phyloP scores from a whole-genome alignment of 1,139 yeast species.

The Kurtzmaniella quercitrusa region DNA sequence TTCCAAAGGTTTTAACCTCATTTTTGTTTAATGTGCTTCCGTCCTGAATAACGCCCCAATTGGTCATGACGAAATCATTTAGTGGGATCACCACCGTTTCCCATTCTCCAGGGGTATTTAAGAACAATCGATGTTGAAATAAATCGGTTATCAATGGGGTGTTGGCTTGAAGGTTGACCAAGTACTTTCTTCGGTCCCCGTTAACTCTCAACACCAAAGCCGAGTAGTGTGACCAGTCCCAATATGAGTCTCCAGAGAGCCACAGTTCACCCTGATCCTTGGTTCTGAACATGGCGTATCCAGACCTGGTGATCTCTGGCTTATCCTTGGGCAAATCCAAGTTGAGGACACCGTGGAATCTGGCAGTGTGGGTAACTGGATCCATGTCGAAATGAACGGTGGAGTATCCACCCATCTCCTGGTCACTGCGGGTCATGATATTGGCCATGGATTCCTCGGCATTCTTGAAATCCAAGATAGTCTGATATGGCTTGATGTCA shows the following conservation, averaged over 20 bases:
- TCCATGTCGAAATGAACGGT: constrained; percentile 52
- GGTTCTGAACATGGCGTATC: constrained; percentile 87
- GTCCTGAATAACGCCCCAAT: constrained; percentile 77
- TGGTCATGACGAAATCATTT: constrained; percentile 75
- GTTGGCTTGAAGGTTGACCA: constrained; percentile 78
- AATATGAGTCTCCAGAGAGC: constrained; percentile 42
- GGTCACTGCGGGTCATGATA: constrained; percentile 62
- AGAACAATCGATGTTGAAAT: constrained; percentile 76
- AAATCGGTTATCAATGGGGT: constrained; percentile 75
- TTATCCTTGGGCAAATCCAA: constrained; percentile 69
- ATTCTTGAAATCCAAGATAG: constrained; percentile 55
- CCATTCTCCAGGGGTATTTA: constrained; percentile 76
- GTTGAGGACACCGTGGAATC: constrained; percentile 68
- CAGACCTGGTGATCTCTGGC: constrained; percentile 67
- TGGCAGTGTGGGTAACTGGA: constrained; percentile 40
- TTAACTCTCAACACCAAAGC: constrained; percentile 66
- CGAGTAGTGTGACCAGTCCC: constrained; percentile 62
- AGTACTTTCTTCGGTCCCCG: constrained; percentile 72
- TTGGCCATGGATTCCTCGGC: constrained; percentile 34
- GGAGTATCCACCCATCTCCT: constrained; percentile 75
- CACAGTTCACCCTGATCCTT: constrained; percentile 53
- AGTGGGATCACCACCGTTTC: constrained; percentile 78
- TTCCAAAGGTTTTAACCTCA: constrained; percentile 69
- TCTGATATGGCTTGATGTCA: constrained; percentile 27
- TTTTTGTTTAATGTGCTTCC: constrained; percentile 57